A percentile compares a stretch with the other conserved stretches of the same genome.
phyloP scores from a whole-genome alignment of 495 filamentous ascomycete species.

The Hypomontagnella monticulosa region DNA sequence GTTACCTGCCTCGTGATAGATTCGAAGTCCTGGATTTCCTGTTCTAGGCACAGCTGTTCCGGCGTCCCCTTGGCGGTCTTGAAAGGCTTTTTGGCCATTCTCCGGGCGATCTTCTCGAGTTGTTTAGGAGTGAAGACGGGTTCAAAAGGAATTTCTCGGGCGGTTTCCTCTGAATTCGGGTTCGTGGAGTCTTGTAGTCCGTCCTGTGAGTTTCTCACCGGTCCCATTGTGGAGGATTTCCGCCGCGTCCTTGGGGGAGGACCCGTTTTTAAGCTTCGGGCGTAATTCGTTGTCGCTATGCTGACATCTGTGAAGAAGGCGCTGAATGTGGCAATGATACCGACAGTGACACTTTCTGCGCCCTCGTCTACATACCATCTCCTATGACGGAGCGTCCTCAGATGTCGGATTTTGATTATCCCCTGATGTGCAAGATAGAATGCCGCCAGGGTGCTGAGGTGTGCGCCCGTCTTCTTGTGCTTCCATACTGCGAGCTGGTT shows the following conservation, averaged over 20 bases:
- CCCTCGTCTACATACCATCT: constrained; percentile 69
- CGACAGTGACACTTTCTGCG: constrained; percentile 63
- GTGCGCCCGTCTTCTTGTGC: constrained; percentile 26
- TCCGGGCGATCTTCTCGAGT: constrained; percentile 34
- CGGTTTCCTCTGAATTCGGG: neutral
- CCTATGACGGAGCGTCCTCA: constrained; percentile 50
- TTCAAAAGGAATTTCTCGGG: neutral
- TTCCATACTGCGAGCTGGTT: constrained; percentile 44
- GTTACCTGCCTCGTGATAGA: neutral
- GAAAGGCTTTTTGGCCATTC: constrained; percentile 31
- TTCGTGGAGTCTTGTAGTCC: neutral
- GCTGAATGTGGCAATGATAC: constrained; percentile 66
- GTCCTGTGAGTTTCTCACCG: neutral
- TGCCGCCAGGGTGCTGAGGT: constrained; percentile 25
- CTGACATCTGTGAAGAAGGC: constrained; percentile 66
- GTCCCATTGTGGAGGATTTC: constrained; percentile 1
- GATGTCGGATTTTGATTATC: constrained; percentile 1
- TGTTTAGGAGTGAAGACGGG: constrained; percentile 20
- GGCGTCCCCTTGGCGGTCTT: neutral
- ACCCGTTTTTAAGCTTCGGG: constrained; percentile 48
- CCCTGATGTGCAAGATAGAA: constrained; percentile 8
- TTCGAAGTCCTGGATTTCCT: constrained; percentile 3
- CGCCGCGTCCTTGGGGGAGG: neutral
- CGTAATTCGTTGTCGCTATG: constrained; percentile 71
- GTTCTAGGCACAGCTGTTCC: neutral